phyloP scores from a whole-genome alignment of 305 asterid genomes.

The Rubia tinctorum region DNA sequence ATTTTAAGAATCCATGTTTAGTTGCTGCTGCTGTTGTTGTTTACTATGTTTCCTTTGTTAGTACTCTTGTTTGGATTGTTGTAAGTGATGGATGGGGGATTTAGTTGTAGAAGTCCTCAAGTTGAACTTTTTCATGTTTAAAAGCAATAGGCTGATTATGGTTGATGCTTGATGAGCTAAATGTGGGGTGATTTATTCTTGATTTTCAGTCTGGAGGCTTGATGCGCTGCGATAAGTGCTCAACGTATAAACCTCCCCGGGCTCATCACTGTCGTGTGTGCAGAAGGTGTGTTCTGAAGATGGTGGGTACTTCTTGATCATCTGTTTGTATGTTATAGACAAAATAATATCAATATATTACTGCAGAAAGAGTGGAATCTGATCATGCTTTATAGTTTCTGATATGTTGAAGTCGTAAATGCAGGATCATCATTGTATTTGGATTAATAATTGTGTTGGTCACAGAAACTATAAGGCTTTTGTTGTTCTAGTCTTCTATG shows the following conservation, averaged over 20 bases:
- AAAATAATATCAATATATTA: not conserved
- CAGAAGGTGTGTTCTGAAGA: constrained; percentile 84
- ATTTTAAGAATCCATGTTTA: too few species aligned
- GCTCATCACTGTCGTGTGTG: constrained; percentile 97
- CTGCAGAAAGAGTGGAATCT: not conserved
- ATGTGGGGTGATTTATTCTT: constrained; percentile 19
- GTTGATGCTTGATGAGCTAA: too few species aligned
- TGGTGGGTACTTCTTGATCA: constrained; percentile 56
- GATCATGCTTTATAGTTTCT: constrained; percentile 3
- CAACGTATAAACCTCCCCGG: constrained; percentile 81
- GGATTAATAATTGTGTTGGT: constrained; percentile 97
- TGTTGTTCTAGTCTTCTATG: constrained; percentile 64
- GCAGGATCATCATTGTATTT: constrained; percentile 96
- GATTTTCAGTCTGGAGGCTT: constrained; percentile 36
- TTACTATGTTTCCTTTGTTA: too few species aligned
- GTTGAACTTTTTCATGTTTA: too few species aligned
- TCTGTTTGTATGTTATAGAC: not conserved
- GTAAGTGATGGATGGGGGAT: too few species aligned
- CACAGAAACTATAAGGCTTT: constrained; percentile 79
- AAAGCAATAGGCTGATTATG: too few species aligned
- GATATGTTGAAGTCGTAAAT: constrained; percentile 8
- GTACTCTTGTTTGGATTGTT: too few species aligned
- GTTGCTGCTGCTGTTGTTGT: not conserved
- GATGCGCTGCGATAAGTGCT: constrained; percentile 75
- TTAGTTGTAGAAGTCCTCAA: too few species aligned